Conservation (phyloP, 495 filamentous ascomycete genomes). For the Tirmania nivea region DNA sequence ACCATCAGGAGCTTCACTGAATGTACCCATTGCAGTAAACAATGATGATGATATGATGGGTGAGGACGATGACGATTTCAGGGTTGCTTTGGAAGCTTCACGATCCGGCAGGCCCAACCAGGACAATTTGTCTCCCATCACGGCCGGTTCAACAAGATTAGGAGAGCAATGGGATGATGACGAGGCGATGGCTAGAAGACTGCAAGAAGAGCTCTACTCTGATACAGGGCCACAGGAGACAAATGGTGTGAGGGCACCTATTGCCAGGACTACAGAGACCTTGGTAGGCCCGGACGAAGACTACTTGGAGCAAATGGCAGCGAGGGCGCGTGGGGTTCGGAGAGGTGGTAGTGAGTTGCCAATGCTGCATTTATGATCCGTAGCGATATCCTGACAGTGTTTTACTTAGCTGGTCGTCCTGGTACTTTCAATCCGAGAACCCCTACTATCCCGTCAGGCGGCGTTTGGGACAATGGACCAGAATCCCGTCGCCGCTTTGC, state of each 20-base stretch:
- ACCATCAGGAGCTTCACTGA: background rate
- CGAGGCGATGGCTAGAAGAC: slow-evolving; percentile 69
- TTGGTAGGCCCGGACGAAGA: slow-evolving; percentile 54
- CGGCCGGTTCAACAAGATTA: slow-evolving; percentile 2
- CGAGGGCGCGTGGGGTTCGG: background rate
- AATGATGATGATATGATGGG: slow-evolving; percentile 1
- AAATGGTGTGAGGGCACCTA: slow-evolving; percentile 66
- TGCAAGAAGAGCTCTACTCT: slow-evolving; percentile 81
- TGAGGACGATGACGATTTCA: slow-evolving; percentile 18
- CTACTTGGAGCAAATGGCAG: slow-evolving; percentile 19
- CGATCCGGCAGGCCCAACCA: slow-evolving; percentile 15
- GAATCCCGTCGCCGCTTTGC: slow-evolving; percentile 32
- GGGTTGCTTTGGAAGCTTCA: slow-evolving; percentile 17
- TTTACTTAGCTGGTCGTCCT: slow-evolving; percentile 17
- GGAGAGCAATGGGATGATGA: slow-evolving; percentile 46
- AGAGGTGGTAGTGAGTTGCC: slow-evolving; percentile 7
- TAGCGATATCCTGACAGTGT: background rate
- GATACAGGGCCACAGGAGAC: slow-evolving; percentile 21
- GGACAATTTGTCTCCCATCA: slow-evolving; percentile 6
- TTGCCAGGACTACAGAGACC: slow-evolving; percentile 77
- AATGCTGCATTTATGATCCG: background rate
- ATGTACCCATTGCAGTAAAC: background rate
- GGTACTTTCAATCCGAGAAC: slow-evolving; percentile 75
- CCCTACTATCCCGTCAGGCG: slow-evolving; percentile 46
- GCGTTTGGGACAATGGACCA: slow-evolving; percentile 20